Evolutionary conservation across 1,284 basidiomycete genomes (phyloP), one percentile per base, ranked within the genome.

Genomic region (Tylopilus sp.): DNA sequence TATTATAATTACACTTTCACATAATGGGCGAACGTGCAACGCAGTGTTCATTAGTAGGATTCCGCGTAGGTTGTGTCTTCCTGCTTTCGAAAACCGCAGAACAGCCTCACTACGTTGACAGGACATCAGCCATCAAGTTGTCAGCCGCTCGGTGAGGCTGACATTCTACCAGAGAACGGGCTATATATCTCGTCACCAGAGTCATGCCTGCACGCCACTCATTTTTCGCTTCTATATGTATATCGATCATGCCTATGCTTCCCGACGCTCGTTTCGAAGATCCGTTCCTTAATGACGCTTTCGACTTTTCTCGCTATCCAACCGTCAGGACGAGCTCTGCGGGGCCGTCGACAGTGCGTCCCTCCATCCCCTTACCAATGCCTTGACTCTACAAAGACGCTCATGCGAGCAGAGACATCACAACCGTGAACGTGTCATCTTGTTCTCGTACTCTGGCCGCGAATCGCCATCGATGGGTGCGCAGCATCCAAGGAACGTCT

Each of bases 231-330:
- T 18, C 18, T 18, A 24, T 7, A 24, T 24, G 24, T 26, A 26
- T 26, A 18, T 41, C 44, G 2, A 49, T 34, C 40, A 50, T 43
- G 37, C 6, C 39, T 35, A 48, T 37, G n/a, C 33, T n/a, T 17
- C n/a, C 44, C 46, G 43, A 65, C 63, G 46, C 51, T 65, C 60
- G 1, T 63, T 63, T 51, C 11, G 30, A 63, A 30, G 15, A 46
- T 44, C 34, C 59, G 17, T n/a, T 63, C 58, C 45, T 61, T 59
- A 48, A 57, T 20, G 50, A 59, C 11, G 42, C 51, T 53, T 60
- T 62, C 50, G 59, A 61, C 36, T 51, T 52, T 21, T 60, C 59
- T n/a, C 54, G 49, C 30, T 60, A 59, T 24, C 51, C 59, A 18
- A 40, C 24, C 26, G 42, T 58, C 42, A 50, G 50, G 44, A 41